A percentile compares a stretch with the other conserved stretches of the same genome.
Evolutionary conservation across 345 rosid genomes (phyloP).

Genomic region (Sisymbrium altissimum): DNA sequence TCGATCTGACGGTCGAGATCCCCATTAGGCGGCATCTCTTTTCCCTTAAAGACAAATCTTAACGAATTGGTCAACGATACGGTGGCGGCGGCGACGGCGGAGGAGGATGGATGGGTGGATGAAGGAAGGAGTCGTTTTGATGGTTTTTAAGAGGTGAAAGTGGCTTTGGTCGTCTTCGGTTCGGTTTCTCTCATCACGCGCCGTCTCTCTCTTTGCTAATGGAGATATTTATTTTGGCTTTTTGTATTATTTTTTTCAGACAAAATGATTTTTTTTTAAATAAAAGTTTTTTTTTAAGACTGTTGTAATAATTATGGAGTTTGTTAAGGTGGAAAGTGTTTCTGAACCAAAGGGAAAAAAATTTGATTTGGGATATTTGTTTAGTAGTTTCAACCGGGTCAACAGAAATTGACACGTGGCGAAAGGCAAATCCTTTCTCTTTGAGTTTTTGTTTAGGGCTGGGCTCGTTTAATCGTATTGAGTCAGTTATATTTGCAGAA

Average conservation of each 20-base stretch:
- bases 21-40: slow-evolving; percentile 75
- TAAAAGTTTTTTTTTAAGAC: too few relatives aligned
- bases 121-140: too few relatives aligned
- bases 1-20: slow-evolving; percentile 99
- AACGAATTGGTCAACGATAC: background rate
- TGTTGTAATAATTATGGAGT: too few relatives aligned
- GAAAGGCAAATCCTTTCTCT: too few relatives aligned
- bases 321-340: too few relatives aligned
- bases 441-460: too few relatives aligned
- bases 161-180: slow-evolving; percentile 21
- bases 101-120: background rate
- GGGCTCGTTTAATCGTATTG: too few relatives aligned
- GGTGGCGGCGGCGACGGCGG: background rate
- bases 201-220: slow-evolving; percentile 13
- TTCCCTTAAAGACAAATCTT: background rate
- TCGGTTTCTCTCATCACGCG: slow-evolving; percentile 13
- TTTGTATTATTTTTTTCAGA: background rate
- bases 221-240: background rate
- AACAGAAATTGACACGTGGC: too few relatives aligned
- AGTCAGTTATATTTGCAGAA: too few relatives aligned
- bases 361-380: too few relatives aligned
- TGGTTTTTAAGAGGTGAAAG: background rate
- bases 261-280: background rate
- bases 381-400: too few relatives aligned
- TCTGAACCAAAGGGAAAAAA: too few relatives aligned